Percentiles rank a stretch among this genome's conserved stretches.
Conservation (phyloP, 768 basidiomycete genomes). For the Suillus fuscotomentosus region DNA sequence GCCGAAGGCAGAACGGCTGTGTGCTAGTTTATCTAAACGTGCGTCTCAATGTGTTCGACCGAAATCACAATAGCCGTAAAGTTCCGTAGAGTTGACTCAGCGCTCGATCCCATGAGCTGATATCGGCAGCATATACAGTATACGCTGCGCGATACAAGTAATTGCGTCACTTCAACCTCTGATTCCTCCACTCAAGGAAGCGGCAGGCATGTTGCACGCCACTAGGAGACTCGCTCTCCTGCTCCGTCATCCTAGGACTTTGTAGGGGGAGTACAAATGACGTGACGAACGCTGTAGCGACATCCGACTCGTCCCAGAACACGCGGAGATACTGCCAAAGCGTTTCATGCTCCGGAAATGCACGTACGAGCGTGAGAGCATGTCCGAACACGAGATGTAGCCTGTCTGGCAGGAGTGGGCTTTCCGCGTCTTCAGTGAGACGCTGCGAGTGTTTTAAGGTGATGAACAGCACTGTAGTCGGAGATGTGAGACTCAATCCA, state of each 20-base stretch:
- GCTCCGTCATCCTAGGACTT: not conserved
- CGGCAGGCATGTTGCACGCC: conserved; percentile 71
- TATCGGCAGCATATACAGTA: not conserved
- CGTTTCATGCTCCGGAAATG: conserved; percentile 59
- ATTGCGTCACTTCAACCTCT: not conserved
- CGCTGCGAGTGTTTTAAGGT: conserved; percentile 41
- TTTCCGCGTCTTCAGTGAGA: not conserved
- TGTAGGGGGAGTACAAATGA: not conserved
- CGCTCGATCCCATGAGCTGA: not conserved
- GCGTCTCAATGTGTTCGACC: no score
- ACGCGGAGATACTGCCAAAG: conserved; percentile 62
- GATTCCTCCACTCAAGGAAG: conserved; percentile 44
- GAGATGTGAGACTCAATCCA: conserved; percentile 69
- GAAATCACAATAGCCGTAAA: no score
- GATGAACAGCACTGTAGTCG: conserved; percentile 65
- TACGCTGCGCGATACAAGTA: no score
- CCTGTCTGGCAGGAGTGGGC: conserved; percentile 16
- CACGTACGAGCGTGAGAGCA: conserved; percentile 44
- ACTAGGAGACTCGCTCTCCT: conserved; percentile 50
- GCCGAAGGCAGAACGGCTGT: no score
- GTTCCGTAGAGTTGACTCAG: not conserved
- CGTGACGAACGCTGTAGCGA: not conserved
- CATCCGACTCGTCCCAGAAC: not conserved
- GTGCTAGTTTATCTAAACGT: no score
- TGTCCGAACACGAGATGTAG: conserved; percentile 31